A percentile compares a stretch with the other conserved stretches of the same genome.
Conservation (phyloP, 805 yeast genomes). For the Kuraishia piskuri region DNA sequence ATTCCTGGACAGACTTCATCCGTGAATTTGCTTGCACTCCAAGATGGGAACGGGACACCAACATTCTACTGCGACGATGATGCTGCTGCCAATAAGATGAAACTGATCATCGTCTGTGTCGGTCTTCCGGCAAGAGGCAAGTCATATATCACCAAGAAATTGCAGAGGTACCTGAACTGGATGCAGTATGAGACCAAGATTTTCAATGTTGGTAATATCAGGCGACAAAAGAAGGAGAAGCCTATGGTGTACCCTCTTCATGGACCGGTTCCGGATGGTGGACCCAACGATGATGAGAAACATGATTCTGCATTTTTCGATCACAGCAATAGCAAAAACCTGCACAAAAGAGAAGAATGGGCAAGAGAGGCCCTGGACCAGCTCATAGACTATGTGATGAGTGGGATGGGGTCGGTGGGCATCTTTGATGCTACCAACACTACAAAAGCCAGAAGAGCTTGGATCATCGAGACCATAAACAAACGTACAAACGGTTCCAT, state of each 20-base stretch:
- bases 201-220: slow-evolving; percentile 68
- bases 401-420: slow-evolving; percentile 39
- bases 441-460: slow-evolving; percentile 32
- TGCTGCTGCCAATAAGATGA: slow-evolving; percentile 18
- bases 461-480: slow-evolving; percentile 29
- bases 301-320: slow-evolving; percentile 36
- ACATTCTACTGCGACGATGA: slow-evolving; percentile 5
- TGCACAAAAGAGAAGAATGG: slow-evolving; percentile 37
- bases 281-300: slow-evolving; percentile 18
- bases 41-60: slow-evolving; percentile 1
- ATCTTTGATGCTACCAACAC: slow-evolving; percentile 58
- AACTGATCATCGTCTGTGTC: slow-evolving; percentile 61
- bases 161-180: slow-evolving; percentile 51
- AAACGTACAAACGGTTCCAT: slow-evolving; percentile 21
- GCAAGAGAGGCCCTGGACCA: slow-evolving; percentile 43
- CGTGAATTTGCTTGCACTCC: slow-evolving; percentile 2
- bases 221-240: slow-evolving; percentile 45
- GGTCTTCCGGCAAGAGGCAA: slow-evolving; percentile 78
- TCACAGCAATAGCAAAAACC: slow-evolving; percentile 31
- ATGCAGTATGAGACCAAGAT: slow-evolving; percentile 54
- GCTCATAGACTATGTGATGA: slow-evolving; percentile 31
- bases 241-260: slow-evolving; percentile 27
- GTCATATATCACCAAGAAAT: slow-evolving; percentile 59
- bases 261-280: slow-evolving; percentile 20
- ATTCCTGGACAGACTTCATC: slow-evolving; percentile 18